phyloP scores from a whole-genome alignment of 2,329 filamentous ascomycete species.

The Beauveria pseudobassiana region DNA sequence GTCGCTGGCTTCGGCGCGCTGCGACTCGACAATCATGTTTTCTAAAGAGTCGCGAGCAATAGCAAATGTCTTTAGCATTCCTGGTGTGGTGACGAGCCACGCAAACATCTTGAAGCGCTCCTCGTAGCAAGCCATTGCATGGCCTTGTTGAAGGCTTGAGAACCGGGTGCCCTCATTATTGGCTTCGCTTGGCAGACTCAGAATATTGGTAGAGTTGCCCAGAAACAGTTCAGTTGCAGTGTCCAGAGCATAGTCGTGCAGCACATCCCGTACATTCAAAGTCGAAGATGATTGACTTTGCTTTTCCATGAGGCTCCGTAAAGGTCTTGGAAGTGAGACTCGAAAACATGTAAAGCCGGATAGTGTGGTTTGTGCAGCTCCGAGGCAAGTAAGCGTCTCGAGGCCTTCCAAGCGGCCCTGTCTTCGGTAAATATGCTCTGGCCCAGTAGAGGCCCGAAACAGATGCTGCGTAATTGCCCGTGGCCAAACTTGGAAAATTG shows the following conservation, averaged over 20 bases:
- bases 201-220: constrained; percentile 3
- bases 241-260: constrained; percentile 3
- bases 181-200: neutral
- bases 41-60: constrained; percentile 9
- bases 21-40: constrained; percentile 9
- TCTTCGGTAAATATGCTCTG: constrained; percentile 2
- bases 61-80: neutral
- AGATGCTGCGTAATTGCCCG: constrained; percentile 1
- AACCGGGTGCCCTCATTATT: neutral
- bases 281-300: neutral
- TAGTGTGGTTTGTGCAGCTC: constrained; percentile 4
- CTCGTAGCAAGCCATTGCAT: constrained; percentile 2
- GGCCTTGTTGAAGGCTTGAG: constrained; percentile 1
- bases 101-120: constrained; percentile 12
- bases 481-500: constrained; percentile 3
- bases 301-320: neutral
- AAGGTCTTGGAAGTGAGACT: constrained; percentile 5
- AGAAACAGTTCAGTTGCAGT: constrained; percentile 3
- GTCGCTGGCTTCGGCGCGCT: neutral
- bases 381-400: constrained; percentile 1
- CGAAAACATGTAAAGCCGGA: neutral
- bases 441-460: constrained; percentile 1
- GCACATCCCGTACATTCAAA: neutral
- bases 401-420: neutral
- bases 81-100: constrained; percentile 8